Conservation (phyloP, 345 rosid species). For the Pelargonium nanum region DNA sequence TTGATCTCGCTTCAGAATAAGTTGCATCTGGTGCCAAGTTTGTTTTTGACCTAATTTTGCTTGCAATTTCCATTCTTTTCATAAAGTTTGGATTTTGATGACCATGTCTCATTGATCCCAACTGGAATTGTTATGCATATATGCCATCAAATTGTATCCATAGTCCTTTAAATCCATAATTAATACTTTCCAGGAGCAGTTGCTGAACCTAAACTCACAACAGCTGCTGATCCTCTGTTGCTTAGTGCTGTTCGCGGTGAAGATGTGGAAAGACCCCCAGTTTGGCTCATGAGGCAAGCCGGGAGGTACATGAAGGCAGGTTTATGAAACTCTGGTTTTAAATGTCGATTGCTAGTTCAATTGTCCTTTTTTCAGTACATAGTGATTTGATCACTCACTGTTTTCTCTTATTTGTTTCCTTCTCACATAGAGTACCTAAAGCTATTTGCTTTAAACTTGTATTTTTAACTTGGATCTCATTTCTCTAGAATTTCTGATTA, state of each 20-base stretch:
- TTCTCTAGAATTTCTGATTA: slow-evolving; percentile 12
- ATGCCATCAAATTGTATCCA: not conserved
- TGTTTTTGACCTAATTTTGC: too few species aligned
- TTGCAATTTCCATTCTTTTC: not conserved
- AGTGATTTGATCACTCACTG: too few species aligned
- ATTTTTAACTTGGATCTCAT: slow-evolving; percentile 8
- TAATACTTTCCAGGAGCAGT: slow-evolving; percentile 36
- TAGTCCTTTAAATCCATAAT: not conserved
- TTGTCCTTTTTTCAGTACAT: too few species aligned
- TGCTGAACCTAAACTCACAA: slow-evolving; percentile 36
- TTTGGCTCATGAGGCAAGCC: slow-evolving; percentile 99
- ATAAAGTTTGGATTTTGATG: not conserved
- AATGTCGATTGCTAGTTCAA: not conserved
- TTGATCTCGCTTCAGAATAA: too few species aligned
- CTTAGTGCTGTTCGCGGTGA: slow-evolving; percentile 85
- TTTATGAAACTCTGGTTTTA: slow-evolving; percentile 19
- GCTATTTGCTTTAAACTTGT: not conserved
- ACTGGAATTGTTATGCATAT: not conserved
- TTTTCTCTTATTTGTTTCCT: not conserved
- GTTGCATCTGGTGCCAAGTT: not conserved
- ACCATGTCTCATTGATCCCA: not conserved
- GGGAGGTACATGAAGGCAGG: slow-evolving; percentile 99
- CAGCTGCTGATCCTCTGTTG: slow-evolving; percentile 61
- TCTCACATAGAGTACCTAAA: not conserved
- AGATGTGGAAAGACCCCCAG: slow-evolving; percentile 95